Evolutionary conservation across 2,329 filamentous ascomycete genomes (phyloP).

Genomic region (Xylariaceae sp.): DNA sequence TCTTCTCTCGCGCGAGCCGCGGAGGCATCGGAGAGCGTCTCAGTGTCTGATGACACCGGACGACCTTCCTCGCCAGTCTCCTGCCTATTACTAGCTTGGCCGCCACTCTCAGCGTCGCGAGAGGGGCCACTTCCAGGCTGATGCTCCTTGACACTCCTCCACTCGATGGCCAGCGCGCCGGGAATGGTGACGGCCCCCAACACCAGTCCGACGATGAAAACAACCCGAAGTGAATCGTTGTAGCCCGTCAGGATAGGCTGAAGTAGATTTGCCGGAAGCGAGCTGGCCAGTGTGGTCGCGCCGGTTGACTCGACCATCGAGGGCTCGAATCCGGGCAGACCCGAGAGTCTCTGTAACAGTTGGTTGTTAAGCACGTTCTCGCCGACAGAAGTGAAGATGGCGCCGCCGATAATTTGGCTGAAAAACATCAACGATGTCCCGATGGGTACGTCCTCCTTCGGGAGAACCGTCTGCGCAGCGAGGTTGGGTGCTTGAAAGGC

Average conservation of each 20-base stretch:
- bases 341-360: slow-evolving; percentile 27
- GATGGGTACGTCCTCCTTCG: slow-evolving; percentile 32
- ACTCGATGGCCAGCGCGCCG: slow-evolving; percentile 51
- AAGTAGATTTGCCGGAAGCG: slow-evolving; percentile 16
- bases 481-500: slow-evolving; percentile 37
- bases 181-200: slow-evolving; percentile 46
- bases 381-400: slow-evolving; percentile 37
- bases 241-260: slow-evolving; percentile 38
- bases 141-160: slow-evolving; percentile 39
- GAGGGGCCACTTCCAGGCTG: slow-evolving; percentile 5
- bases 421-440: slow-evolving; percentile 38
- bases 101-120: slow-evolving; percentile 12
- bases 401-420: slow-evolving; percentile 36
- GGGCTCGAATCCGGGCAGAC: slow-evolving; percentile 22
- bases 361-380: slow-evolving; percentile 37
- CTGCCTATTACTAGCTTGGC: neutral
- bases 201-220: slow-evolving; percentile 53
- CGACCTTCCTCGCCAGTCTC: slow-evolving; percentile 3
- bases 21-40: slow-evolving; percentile 7
- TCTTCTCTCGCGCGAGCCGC: slow-evolving; percentile 3
- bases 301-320: slow-evolving; percentile 21
- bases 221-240: slow-evolving; percentile 50
- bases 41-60: slow-evolving; percentile 6
- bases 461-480: slow-evolving; percentile 39
- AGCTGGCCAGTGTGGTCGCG: slow-evolving; percentile 19